phyloP scores from a whole-genome alignment of 371 early-diverging fungal species.

The Amoeboaphelidium protococcarum region DNA sequence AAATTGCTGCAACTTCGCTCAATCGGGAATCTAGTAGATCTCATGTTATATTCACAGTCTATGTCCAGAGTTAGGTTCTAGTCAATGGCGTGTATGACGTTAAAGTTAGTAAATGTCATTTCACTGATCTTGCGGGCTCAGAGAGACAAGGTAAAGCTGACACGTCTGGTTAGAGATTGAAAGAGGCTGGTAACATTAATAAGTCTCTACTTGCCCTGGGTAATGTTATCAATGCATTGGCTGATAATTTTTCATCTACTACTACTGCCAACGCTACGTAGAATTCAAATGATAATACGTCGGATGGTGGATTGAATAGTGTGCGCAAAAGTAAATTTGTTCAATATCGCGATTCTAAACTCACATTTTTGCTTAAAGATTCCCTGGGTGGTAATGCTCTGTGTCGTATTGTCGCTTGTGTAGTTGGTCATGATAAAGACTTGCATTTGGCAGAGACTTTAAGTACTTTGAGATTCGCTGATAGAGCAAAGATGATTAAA shows the following conservation, averaged over 20 bases:
- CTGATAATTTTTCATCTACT: slow-evolving; percentile 4
- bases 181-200: slow-evolving; percentile 32
- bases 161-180: slow-evolving; percentile 22
- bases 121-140: slow-evolving; percentile 30
- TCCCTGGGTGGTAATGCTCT: slow-evolving; percentile 28
- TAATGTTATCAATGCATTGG: slow-evolving; percentile 25
- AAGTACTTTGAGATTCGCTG: slow-evolving; percentile 12
- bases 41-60: slow-evolving; percentile 21
- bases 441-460: slow-evolving; percentile 27
- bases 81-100: slow-evolving; percentile 2
- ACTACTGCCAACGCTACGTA: slow-evolving; percentile 45
- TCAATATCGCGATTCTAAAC: slow-evolving; percentile 38
- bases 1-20: slow-evolving; percentile 16
- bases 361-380: slow-evolving; percentile 35
- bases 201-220: slow-evolving; percentile 21
- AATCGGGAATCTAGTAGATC: slow-evolving; percentile 17
- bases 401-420: not conserved
- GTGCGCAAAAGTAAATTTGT: slow-evolving; percentile 24
- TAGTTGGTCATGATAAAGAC: slow-evolving; percentile 27
- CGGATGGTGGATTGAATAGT: too few relatives aligned
- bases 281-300: too few relatives aligned
- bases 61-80: slow-evolving; percentile 7
- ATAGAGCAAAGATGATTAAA: slow-evolving; percentile 41
- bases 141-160: slow-evolving; percentile 25
- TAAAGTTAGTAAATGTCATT: slow-evolving; percentile 1